Base-by-base conservation (phyloP, 768 basidiomycete species). In the Phaeotremella fagi region DNA sequence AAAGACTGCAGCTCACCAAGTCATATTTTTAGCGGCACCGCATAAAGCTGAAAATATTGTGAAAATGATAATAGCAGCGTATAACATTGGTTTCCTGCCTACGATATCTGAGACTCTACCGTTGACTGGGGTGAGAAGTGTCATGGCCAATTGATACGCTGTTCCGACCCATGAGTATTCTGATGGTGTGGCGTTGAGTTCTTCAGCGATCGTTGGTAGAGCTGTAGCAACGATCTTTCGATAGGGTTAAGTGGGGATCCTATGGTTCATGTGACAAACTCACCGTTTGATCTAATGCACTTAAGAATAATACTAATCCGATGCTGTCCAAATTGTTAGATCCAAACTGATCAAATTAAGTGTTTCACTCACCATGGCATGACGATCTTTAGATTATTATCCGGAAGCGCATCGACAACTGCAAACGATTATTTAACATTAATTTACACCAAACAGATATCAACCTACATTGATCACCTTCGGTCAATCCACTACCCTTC, bases 141-240 rank as follows among this genome's bases (percentile, higher is more conserved):
- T 61, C 37, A 50, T 57, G 15, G 61, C 59, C 11, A 68, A 50
- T 28, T 54, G 29, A 31, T 68, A 68, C 3, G 66, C 64, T 9
- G 68, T 66, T 24, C 65, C 71, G 44, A 72, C 63, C 71, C 71
- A 72, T 3, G 55, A 56, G 36, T 70, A 72, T 28, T 67, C 54
- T 20, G 70, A 68, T 1, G 69, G 64, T 2, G 63, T 52, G 2
- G 68, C 63, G 35, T 61, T 35, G 4, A 72, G 57, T 15, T 72
- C 59, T 27, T 60, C 55, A 12, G 68, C 64, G 12, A 69, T 69
- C 2, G 63, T 66, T 5, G 68, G 68, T 23, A 69, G 50, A 16
- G 65, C 68, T 1, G 67, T 72, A 16, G 68, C 59, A 11, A 61
- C 55, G 45, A 65, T 63, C 61, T 64, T 22, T 23, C 7, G 6